Conservation (phyloP, 2,329 filamentous ascomycete species). For the Neopestalotiopsis sp. region DNA sequence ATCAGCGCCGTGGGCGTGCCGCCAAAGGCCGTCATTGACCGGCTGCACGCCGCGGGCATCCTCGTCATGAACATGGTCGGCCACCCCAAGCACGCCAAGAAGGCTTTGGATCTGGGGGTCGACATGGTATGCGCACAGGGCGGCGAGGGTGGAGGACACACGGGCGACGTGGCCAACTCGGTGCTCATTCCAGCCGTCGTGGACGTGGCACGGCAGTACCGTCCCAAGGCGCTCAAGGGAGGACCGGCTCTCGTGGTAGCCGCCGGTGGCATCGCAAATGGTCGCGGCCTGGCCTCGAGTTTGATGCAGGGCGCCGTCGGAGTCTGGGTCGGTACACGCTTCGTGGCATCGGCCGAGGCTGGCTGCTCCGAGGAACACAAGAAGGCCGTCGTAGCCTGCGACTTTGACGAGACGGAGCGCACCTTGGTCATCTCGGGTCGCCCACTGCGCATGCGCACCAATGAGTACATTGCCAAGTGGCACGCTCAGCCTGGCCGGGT, state of each 20-base stretch:
- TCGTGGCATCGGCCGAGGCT: constrained; percentile 84
- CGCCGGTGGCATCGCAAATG: constrained; percentile 86
- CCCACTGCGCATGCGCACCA: constrained; percentile 79
- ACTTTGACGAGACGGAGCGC: constrained; percentile 78
- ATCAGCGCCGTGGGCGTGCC: constrained; percentile 90
- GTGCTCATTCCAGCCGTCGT: constrained; percentile 87
- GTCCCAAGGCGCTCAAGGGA: constrained; percentile 72
- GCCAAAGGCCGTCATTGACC: constrained; percentile 72
- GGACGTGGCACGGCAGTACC: constrained; percentile 78
- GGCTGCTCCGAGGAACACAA: constrained; percentile 85
- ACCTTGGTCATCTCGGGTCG: constrained; percentile 85
- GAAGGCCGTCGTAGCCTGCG: constrained; percentile 79
- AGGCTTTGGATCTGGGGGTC: constrained; percentile 84
- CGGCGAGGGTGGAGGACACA: constrained; percentile 92
- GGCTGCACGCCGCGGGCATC: constrained; percentile 80
- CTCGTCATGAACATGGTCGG: constrained; percentile 98
- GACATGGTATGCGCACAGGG: constrained; percentile 94
- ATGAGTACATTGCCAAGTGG: constrained; percentile 85
- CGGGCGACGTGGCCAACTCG: constrained; percentile 84
- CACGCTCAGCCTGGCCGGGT: constrained; percentile 78
- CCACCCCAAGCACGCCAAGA: constrained; percentile 87
- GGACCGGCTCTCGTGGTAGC: constrained; percentile 81
- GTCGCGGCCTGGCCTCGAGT: constrained; percentile 77
- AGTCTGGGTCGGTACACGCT: constrained; percentile 94
- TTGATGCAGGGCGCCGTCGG: constrained; percentile 88